Conservation (phyloP, 495 filamentous ascomycete genomes). For the Bathelium albidoporum region DNA sequence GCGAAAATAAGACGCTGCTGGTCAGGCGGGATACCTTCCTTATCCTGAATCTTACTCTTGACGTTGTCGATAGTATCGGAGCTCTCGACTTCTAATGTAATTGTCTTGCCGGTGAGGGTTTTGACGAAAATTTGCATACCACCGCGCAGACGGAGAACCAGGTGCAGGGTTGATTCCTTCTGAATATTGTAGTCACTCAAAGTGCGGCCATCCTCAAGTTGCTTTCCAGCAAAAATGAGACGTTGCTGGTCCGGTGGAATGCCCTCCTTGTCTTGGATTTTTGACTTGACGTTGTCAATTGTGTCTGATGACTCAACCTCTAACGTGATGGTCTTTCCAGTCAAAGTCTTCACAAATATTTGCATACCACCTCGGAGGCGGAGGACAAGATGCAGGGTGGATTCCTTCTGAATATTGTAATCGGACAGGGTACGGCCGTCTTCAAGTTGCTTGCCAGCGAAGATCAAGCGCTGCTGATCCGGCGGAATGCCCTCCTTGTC, state of each 20-base stretch:
- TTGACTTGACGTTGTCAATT: conserved; percentile 48
- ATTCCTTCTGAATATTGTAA: conserved; percentile 68
- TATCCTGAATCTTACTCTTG: conserved; percentile 71
- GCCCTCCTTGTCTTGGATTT: conserved; percentile 86
- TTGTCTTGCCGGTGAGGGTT: conserved; percentile 63
- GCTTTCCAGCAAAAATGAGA: conserved; percentile 94
- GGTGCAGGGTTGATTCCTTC: conserved; percentile 95
- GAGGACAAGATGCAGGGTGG: conserved; percentile 58
- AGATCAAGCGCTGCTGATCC: conserved; percentile 67
- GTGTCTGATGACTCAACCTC: conserved; percentile 56
- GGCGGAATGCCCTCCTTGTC: conserved; percentile 72
- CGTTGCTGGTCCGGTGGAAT: conserved; percentile 92
- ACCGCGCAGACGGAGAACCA: conserved; percentile 94
- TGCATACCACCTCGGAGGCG: conserved; percentile 69
- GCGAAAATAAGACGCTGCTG: conserved; percentile 94
- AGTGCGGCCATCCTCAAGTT: conserved; percentile 83
- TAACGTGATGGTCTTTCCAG: conserved; percentile 62
- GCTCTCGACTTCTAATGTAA: conserved; percentile 60
- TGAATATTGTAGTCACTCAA: conserved; percentile 98
- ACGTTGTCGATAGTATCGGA: conserved; percentile 45
- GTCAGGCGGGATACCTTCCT: conserved; percentile 91
- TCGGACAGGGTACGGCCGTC: conserved; percentile 61
- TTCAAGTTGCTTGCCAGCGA: conserved; percentile 63
- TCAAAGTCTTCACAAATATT: conserved; percentile 64
- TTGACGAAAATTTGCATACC: conserved; percentile 75